Evolutionary conservation across 2,329 filamentous ascomycete genomes (phyloP).

Genomic region (Ophiobolus disseminans): DNA sequence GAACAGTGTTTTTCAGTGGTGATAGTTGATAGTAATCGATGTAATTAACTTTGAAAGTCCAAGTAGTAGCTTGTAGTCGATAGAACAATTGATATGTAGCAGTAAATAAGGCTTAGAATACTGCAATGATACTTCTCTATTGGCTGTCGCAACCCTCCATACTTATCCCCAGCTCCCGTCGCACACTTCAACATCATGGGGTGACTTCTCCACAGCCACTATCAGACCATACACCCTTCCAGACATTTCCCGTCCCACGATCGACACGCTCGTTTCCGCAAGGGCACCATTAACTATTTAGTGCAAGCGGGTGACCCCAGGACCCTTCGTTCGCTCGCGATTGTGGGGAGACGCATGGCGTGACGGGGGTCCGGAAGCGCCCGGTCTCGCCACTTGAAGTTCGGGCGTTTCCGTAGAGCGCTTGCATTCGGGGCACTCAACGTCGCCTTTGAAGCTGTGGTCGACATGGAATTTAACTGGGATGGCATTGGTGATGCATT

Average conservation of each 20-base stretch:
- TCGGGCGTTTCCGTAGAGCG: background rate
- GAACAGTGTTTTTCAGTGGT: no score
- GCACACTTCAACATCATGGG: no score
- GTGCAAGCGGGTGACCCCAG: background rate
- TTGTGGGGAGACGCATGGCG: constrained; percentile 1
- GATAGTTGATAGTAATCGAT: background rate
- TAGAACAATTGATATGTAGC: background rate
- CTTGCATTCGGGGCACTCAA: background rate
- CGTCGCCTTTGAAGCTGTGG: no score
- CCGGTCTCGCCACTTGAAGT: background rate
- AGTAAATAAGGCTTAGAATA: background rate
- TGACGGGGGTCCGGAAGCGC: background rate
- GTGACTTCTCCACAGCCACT: background rate
- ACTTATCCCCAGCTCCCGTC: no score
- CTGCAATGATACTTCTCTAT: background rate
- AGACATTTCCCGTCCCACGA: no score
- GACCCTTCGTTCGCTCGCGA: background rate
- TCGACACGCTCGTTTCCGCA: background rate
- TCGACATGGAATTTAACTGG: no score
- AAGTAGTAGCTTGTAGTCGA: background rate
- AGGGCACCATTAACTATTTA: background rate
- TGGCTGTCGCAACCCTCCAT: background rate
- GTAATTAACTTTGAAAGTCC: background rate
- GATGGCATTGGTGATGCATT: no score
- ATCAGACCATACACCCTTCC: no score